phyloP scores from a whole-genome alignment of 495 filamentous ascomycete genomes.

The Lasiosphaeria miniovina region DNA sequence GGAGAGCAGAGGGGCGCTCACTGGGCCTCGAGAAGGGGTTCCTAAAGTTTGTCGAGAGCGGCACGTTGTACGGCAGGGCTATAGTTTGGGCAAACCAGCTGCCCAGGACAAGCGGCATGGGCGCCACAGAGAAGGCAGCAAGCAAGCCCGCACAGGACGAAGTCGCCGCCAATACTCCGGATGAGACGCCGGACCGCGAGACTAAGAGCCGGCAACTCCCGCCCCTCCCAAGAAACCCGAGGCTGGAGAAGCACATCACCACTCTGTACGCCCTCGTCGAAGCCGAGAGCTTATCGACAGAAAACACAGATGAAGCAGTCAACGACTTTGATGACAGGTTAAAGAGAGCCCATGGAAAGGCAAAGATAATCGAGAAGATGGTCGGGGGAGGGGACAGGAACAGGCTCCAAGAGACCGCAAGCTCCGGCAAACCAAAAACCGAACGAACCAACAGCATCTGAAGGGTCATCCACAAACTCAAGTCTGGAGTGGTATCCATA shows the following conservation, averaged over 20 bases:
- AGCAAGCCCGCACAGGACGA: not conserved
- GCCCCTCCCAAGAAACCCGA: constrained; percentile 52
- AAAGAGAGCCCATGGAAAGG: constrained; percentile 74
- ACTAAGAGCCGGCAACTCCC: constrained; percentile 13
- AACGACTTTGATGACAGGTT: constrained; percentile 81
- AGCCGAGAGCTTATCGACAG: constrained; percentile 68
- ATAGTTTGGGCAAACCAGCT: constrained; percentile 67
- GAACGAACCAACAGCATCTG: not conserved
- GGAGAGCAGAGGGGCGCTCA: constrained; percentile 79
- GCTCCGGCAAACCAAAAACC: not conserved
- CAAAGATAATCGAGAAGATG: constrained; percentile 74
- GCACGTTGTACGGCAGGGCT: constrained; percentile 75
- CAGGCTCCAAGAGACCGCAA: constrained; percentile 5
- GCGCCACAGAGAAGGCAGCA: constrained; percentile 21
- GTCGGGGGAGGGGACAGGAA: constrained; percentile 51
- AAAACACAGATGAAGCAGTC: constrained; percentile 81
- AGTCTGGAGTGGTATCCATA: too few relatives aligned
- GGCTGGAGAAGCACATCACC: constrained; percentile 71
- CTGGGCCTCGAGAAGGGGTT: constrained; percentile 93
- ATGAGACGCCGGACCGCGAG: not conserved
- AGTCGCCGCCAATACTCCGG: not conserved
- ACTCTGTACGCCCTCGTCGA: constrained; percentile 74
- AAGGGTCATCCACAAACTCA: not conserved
- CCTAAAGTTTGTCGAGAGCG: constrained; percentile 80
- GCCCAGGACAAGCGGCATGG: constrained; percentile 3